Evolutionary conservation across 2,329 filamentous ascomycete species (phyloP).

Genomic region (Reticulascus tulasneorum): DNA sequence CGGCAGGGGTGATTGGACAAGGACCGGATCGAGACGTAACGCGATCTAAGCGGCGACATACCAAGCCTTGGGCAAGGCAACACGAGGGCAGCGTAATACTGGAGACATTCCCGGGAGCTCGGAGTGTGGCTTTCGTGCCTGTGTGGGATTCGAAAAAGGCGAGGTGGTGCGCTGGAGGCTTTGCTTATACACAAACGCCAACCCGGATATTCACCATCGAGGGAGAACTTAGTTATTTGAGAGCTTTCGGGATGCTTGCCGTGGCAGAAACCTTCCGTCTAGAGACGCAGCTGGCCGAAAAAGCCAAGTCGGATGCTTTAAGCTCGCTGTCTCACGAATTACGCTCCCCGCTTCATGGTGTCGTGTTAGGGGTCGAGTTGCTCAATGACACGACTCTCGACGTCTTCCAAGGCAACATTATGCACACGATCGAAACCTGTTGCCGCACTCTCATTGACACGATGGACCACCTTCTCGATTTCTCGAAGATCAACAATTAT

Average conservation of each 20-base stretch:
- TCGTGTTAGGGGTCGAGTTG: conserved; percentile 50
- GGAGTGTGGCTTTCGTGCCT: conserved; percentile 43
- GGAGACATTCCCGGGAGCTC: conserved; percentile 35
- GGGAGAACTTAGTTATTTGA: conserved; percentile 47
- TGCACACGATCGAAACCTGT: conserved; percentile 40
- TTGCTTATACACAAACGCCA: conserved; percentile 42
- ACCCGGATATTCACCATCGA: conserved; percentile 39
- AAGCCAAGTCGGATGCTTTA: conserved; percentile 54
- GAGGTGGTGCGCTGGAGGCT: conserved; percentile 45
- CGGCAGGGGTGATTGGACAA: neutral
- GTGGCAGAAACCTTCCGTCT: conserved; percentile 53
- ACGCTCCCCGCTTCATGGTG: conserved; percentile 57
- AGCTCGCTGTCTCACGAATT: conserved; percentile 60
- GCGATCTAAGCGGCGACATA: neutral
- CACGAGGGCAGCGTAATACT: conserved; percentile 26
- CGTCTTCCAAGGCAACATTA: conserved; percentile 35
- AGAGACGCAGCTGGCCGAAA: conserved; percentile 31
- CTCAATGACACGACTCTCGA: conserved; percentile 47
- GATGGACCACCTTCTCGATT: conserved; percentile 45
- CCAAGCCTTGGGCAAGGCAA: conserved; percentile 4
- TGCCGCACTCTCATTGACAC: conserved; percentile 43
- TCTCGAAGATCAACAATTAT: conserved; percentile 34
- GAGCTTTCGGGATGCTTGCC: conserved; percentile 49
- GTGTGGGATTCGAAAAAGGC: conserved; percentile 42
- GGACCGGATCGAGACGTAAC: neutral